phyloP scores from a whole-genome alignment of 805 yeast genomes.

The Sugiyamaella mastotermitis region DNA sequence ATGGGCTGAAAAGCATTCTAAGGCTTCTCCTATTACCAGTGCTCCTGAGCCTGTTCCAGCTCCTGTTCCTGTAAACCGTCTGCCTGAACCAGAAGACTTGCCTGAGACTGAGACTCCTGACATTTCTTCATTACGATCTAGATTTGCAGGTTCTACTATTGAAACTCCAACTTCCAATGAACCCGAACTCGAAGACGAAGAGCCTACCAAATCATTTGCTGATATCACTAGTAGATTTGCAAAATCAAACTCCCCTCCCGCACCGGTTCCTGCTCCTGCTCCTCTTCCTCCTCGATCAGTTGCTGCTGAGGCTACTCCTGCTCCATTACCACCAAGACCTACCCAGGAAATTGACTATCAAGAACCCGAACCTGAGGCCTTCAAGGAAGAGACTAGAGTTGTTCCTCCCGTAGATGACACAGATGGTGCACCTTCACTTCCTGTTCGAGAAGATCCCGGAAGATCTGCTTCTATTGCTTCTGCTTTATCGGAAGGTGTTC shows the following conservation, averaged over 20 bases:
- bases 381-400: conserved; percentile 8
- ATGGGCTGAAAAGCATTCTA: conserved; percentile 89
- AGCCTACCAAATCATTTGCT: conserved; percentile 19
- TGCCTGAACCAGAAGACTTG: conserved; percentile 15
- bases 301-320: conserved; percentile 1
- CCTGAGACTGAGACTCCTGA: conserved; percentile 16
- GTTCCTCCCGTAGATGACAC: conserved; percentile 10
- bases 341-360: conserved; percentile 3
- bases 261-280: conserved; percentile 11
- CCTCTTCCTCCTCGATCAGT: conserved; percentile 1
- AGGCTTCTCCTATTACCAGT: conserved; percentile 29
- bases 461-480: conserved; percentile 15
- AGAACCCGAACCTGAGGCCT: conserved; percentile 20
- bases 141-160: conserved; percentile 1
- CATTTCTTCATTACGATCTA: conserved; percentile 13
- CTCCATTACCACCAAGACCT: background rate
- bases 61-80: conserved; percentile 20
- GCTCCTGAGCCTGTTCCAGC: conserved; percentile 26
- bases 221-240: conserved; percentile 26
- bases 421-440: conserved; percentile 19
- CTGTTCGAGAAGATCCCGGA: conserved; percentile 12
- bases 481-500: conserved; percentile 18
- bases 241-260: conserved; percentile 12
- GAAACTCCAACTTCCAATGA: conserved; percentile 2
- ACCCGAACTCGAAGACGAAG: conserved; percentile 11